Conservation (phyloP, 2,329 filamentous ascomycete species). For the Beauveria pseudobassiana region DNA sequence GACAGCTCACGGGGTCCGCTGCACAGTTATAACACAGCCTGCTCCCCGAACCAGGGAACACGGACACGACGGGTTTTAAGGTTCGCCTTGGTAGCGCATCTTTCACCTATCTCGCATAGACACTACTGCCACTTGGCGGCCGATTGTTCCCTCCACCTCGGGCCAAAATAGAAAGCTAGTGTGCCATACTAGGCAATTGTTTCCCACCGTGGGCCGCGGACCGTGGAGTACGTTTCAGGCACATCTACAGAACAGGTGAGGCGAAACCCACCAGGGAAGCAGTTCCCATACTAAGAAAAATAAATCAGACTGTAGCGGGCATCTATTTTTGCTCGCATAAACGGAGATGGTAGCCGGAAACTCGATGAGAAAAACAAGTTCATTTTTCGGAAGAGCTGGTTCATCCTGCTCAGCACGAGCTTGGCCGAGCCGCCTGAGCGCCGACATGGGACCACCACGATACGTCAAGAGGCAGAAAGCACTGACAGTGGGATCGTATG, state of each 20-base stretch:
- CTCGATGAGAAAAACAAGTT: background rate
- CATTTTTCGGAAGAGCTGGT: background rate
- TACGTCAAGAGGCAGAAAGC: background rate
- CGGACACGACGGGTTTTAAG: background rate
- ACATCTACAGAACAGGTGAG: background rate
- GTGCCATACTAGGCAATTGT: background rate
- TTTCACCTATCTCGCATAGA: background rate
- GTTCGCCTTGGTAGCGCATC: background rate
- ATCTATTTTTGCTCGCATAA: background rate
- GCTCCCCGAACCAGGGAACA: background rate
- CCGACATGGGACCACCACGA: background rate
- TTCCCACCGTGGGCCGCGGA: background rate
- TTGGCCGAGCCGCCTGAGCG: background rate
- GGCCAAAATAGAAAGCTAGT: background rate
- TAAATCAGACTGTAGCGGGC: background rate
- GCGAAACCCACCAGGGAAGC: background rate
- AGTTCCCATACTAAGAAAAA: background rate
- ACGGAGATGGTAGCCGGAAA: background rate
- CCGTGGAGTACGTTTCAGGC: slow-evolving; percentile 7
- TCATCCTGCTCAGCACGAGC: background rate
- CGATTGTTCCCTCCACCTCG: background rate
- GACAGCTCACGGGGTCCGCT: background rate
- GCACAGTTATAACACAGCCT: background rate
- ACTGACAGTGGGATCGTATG: background rate
- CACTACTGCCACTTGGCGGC: background rate